Base-by-base conservation (phyloP, 148 eudicot genomes). In the Fagopyrum tataricum region DNA sequence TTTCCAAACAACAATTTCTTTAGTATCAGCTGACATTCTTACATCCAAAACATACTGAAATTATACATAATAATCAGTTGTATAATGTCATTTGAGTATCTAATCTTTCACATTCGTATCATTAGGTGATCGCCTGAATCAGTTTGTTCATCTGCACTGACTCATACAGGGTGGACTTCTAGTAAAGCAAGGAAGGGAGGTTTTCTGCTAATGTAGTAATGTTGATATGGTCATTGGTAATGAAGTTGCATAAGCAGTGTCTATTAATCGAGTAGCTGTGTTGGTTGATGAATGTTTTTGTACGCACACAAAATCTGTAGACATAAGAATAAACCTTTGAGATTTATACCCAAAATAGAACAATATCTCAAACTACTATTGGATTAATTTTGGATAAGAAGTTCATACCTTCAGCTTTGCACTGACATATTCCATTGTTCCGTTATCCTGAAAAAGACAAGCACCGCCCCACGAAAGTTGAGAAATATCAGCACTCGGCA, bases 101-200 rank as follows among this genome's bases (percentile, higher is more conserved):
- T 31, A 31, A 31, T 31, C 37, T 31, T 31, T 31, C 37, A 46
- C 9, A 31, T 17, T n/a, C 15, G 14, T 17, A 55, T n/a, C 21
- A 40, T 39, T 14, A 64, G 2, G 8, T 58, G 44, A 64, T 64
- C 37, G n/a, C 69, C 49, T 46, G 13, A 46, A 46, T 8, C 13
- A 46, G 8, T 46, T 21, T 58, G 31, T 21, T 23, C 11, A 23
- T 58, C 40, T 61, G 40, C 17, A 37, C 10, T 64, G 44, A 13
- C 18, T 39, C 1, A 14, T 64, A 15, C 69, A 64, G 96, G 92
- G 97, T 84, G 85, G 81, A 72, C 42, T 31, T 82, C 97, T 39
- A 72, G 89, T 24, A 17, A 87, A 61, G 26, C 87, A 55, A 82
- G 96, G 80, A 90, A 86, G 80, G 97, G 89, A 14, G 84, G 87